These are phyloP conservation scores for Hyphopichia khmerensis DNA, from an alignment of 1,139 yeast species.

Conservation along the genomic window DNA sequence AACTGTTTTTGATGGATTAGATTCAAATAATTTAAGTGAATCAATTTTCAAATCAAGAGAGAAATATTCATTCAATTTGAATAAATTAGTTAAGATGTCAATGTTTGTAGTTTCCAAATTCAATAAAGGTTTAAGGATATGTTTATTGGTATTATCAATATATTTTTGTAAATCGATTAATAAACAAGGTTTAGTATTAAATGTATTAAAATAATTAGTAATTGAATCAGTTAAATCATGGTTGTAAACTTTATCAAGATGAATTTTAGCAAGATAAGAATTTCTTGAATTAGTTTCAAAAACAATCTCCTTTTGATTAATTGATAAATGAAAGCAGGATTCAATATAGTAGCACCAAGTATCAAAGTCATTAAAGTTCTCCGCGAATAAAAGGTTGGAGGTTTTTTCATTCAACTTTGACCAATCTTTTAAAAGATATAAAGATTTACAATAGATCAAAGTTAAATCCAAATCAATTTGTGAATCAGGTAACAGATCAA, in stretches of 20 bases:
- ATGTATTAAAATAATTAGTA: constrained; percentile 39
- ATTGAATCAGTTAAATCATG: constrained; percentile 24
- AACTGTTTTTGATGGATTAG: background rate
- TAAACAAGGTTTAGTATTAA: constrained; percentile 58
- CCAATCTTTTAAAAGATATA: constrained; percentile 44
- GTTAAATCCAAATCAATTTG: constrained; percentile 56
- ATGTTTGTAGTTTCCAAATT: background rate
- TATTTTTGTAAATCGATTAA: constrained; percentile 54
- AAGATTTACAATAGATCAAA: constrained; percentile 46
- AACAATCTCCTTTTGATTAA: constrained; percentile 18
- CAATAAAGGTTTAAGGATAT: constrained; percentile 1
- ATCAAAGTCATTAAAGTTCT: constrained; percentile 56
- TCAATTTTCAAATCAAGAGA: background rate
- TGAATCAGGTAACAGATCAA: constrained; percentile 31
- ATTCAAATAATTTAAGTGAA: background rate
- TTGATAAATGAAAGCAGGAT: constrained; percentile 12
- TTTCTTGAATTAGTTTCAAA: constrained; percentile 50
- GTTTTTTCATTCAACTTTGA: constrained; percentile 33
- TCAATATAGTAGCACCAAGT: constrained; percentile 55
- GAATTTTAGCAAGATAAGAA: constrained; percentile 52
- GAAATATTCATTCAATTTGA: background rate
- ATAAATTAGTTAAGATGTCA: background rate
- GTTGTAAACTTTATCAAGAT: constrained; percentile 30
- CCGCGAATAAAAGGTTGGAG: constrained; percentile 34
- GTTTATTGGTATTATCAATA: constrained; percentile 8